Base-by-base conservation (phyloP, 2,329 filamentous ascomycete species). In the Cercospora beticola region DNA sequence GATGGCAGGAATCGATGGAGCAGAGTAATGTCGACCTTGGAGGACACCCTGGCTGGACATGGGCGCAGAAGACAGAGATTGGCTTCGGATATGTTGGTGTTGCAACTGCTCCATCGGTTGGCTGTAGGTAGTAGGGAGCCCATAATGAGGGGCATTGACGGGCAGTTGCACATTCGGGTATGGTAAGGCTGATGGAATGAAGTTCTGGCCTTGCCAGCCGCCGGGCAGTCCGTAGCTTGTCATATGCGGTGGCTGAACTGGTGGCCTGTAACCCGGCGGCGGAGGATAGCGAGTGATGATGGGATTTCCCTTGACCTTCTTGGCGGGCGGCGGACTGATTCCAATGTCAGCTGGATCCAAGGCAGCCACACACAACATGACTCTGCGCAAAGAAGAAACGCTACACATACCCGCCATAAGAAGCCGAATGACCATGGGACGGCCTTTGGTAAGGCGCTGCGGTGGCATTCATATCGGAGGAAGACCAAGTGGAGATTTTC, bases 271-370 rank as follows among this genome's bases (percentile, higher is more conserved):
- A 14, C 82, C 82, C n/a, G 82, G 82, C 31, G 83, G 83, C 52
- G 82, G 83, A 60, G 83, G 81, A 75, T 84, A 85, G 33, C 81
- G 78, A 7, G 83, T 85, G 69, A 84, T 83, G 71, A 84, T 78
- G 6, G 82, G 81, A 68, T 83, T 83, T 21, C 81, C 79, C 70
- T 83, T 84, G 66, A 74, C 62, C 64, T 80, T 82, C 74, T 84
- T 85, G 2, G 75, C 70, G 16, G 79, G 76, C 16, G 78, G 77
- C 16, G 74, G 74, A 16, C 76, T 75, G 63, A 43, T 60, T 21
- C 36, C 9, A 21, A 14, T 64, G 62, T 64, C 21, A 64, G 49
- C 30, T 31, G 3, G 36, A 43, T 3, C 8, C 2, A 33, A 36
- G 31, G 31, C 18, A 18, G 10, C 14, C 23, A 63, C 7, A 56